These are phyloP conservation scores for Xylaria sp. DNA, from an alignment of 2,329 filamentous ascomycete genomes.

Conservation along the genomic window DNA sequence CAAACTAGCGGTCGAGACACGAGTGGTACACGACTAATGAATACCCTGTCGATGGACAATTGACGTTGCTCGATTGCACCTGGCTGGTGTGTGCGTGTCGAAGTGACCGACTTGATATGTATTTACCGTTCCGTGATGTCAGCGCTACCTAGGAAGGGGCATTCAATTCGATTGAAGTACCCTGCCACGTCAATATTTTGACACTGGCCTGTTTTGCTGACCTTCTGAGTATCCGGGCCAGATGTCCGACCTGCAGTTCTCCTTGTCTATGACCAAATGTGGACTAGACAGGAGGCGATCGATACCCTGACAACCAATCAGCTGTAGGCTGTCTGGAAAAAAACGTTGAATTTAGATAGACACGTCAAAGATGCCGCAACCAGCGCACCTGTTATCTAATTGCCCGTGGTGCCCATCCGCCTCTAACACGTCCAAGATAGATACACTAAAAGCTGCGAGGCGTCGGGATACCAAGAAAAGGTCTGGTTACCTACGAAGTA, in stretches of 20 bases:
- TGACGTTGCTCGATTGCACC: conserved; percentile 22
- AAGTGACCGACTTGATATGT: conserved; percentile 18
- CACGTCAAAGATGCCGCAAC: conserved; percentile 37
- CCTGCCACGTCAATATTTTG: conserved; percentile 40
- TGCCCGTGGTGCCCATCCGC: conserved; percentile 39
- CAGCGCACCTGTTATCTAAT: conserved; percentile 40
- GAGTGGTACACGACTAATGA: conserved; percentile 27
- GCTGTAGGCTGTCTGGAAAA: conserved; percentile 21
- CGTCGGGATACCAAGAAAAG: conserved; percentile 29
- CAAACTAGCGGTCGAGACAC: conserved; percentile 33
- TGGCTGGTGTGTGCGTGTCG: conserved; percentile 15
- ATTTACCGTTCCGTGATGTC: conserved; percentile 33
- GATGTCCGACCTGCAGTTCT: conserved; percentile 38
- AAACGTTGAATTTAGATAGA: conserved; percentile 26
- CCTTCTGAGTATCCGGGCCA: conserved; percentile 35
- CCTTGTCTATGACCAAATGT: conserved; percentile 36
- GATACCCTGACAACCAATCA: conserved; percentile 36
- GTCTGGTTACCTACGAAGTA: conserved; percentile 8
- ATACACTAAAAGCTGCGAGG: conserved; percentile 30
- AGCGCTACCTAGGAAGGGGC: conserved; percentile 17
- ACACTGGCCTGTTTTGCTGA: conserved; percentile 35
- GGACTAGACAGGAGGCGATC: conserved; percentile 32
- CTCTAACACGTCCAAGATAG: conserved; percentile 37
- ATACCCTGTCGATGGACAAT: conserved; percentile 21
- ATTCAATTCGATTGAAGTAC: conserved; percentile 20